Conservation (phyloP, 768 basidiomycete species). For the Suillus subalutaceus region DNA sequence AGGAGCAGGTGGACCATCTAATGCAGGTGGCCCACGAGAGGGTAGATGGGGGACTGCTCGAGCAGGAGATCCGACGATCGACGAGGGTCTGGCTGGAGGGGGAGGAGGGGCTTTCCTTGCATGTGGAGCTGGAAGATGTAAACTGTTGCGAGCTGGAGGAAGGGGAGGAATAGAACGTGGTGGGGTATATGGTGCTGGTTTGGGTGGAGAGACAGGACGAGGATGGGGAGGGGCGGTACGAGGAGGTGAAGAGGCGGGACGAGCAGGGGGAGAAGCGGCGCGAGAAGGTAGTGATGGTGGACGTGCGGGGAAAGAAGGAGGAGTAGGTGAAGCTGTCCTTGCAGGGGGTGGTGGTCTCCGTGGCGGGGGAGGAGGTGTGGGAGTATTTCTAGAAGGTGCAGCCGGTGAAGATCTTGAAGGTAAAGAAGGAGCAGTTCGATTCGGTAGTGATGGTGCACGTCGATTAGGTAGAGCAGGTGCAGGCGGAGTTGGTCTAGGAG, state of each 20-base stretch:
- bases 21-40: constrained; percentile 37
- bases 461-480: constrained; percentile 40
- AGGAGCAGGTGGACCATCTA: constrained; percentile 31
- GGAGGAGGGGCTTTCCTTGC: constrained; percentile 46
- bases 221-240: constrained; percentile 14
- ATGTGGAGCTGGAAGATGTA: constrained; percentile 39
- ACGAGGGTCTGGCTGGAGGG: constrained; percentile 47
- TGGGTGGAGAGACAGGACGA: constrained; percentile 29
- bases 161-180: constrained; percentile 23
- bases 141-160: constrained; percentile 37
- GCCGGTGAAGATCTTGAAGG: constrained; percentile 48
- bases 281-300: constrained; percentile 26
- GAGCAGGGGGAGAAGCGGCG: constrained; percentile 29
- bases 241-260: constrained; percentile 26
- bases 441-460: constrained; percentile 24
- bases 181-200: constrained; percentile 15
- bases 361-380: constrained; percentile 44
- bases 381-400: constrained; percentile 34
- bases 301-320: constrained; percentile 35
- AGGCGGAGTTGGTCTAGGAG: constrained; percentile 33
- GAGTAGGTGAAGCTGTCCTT: constrained; percentile 25
- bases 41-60: constrained; percentile 44
- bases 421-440: constrained; percentile 36
- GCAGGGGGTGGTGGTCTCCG: constrained; percentile 27
- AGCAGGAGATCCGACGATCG: constrained; percentile 29